These are phyloP conservation scores for Coemansia sp. DNA, from an alignment of 192 early-diverging fungal genomes.

Conservation along the genomic window DNA sequence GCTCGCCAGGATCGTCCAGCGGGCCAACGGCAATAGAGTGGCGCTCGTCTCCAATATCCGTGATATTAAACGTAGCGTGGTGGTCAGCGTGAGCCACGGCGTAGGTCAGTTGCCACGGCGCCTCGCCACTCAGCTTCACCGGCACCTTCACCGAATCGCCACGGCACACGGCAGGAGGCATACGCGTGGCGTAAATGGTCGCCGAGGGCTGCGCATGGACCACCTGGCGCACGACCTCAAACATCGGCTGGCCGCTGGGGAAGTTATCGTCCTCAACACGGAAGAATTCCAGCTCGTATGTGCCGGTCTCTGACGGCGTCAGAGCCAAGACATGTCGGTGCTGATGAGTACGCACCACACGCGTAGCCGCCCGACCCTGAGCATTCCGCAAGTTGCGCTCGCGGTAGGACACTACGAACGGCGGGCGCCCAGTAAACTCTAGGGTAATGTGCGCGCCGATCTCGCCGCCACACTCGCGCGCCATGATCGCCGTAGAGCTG, in stretches of 20 bases:
- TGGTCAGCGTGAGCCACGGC: slow-evolving; percentile 33
- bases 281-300: slow-evolving; percentile 52
- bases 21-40: slow-evolving; percentile 29
- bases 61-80: slow-evolving; percentile 16
- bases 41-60: slow-evolving; percentile 27
- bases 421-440: slow-evolving; percentile 49
- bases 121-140: slow-evolving; percentile 59
- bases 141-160: slow-evolving; percentile 45
- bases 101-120: slow-evolving; percentile 59
- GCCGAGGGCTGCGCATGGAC: slow-evolving; percentile 56
- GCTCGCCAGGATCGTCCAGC: slow-evolving; percentile 33
- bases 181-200: slow-evolving; percentile 21
- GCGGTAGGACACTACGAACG: slow-evolving; percentile 51
- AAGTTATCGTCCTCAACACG: slow-evolving; percentile 53
- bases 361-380: slow-evolving; percentile 21
- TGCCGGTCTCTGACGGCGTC: slow-evolving; percentile 46
- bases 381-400: slow-evolving; percentile 46
- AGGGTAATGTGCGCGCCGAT: slow-evolving; percentile 49
- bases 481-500: slow-evolving; percentile 41
- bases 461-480: slow-evolving; percentile 55
- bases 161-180: slow-evolving; percentile 22
- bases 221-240: slow-evolving; percentile 22
- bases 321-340: slow-evolving; percentile 37
- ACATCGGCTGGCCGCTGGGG: slow-evolving; percentile 45
- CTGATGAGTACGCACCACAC: slow-evolving; percentile 40